Percentiles rank a stretch among this genome's conserved stretches.
Evolutionary conservation across 2,329 filamentous ascomycete genomes (phyloP).

Genomic region (Dactylella cylindrospora): DNA sequence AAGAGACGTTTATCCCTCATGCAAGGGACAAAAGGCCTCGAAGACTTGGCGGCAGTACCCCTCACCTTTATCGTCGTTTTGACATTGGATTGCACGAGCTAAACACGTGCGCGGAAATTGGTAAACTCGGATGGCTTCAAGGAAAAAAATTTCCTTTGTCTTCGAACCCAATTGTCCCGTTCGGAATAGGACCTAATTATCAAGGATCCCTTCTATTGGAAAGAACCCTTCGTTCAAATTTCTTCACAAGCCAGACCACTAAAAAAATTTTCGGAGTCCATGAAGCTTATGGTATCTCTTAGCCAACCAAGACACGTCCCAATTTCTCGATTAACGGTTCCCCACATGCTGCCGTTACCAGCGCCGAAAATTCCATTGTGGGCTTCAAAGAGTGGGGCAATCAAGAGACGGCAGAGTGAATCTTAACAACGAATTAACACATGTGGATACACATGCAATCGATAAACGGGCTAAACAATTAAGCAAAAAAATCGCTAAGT

Average conservation of each 20-base stretch:
- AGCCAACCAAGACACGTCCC: no score
- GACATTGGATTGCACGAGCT: constrained; percentile 5
- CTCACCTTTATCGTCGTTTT: constrained; percentile 3
- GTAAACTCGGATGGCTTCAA: background rate
- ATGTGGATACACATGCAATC: constrained; percentile 11
- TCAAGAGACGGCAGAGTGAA: background rate
- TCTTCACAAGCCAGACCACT: constrained; percentile 17
- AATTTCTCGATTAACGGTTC: constrained; percentile 33
- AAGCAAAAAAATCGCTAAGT: constrained; percentile 2
- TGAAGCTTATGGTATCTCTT: no score
- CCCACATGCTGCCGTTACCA: no score
- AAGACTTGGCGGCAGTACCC: background rate
- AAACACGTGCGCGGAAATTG: background rate
- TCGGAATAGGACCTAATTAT: constrained; percentile 17
- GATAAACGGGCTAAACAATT: constrained; percentile 1
- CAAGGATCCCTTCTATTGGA: constrained; percentile 39
- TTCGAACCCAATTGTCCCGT: constrained; percentile 13
- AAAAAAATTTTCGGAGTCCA: no score
- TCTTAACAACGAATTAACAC: constrained; percentile 7
- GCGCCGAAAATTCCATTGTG: background rate
- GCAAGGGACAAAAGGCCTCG: constrained; percentile 9
- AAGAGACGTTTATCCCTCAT: constrained; percentile 36
- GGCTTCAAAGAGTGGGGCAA: constrained; percentile 2
- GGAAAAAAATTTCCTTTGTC: constrained; percentile 9
- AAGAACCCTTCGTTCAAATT: constrained; percentile 11